Base-by-base conservation (phyloP, 2,329 filamentous ascomycete genomes). In the Ascochyta rabiei region DNA sequence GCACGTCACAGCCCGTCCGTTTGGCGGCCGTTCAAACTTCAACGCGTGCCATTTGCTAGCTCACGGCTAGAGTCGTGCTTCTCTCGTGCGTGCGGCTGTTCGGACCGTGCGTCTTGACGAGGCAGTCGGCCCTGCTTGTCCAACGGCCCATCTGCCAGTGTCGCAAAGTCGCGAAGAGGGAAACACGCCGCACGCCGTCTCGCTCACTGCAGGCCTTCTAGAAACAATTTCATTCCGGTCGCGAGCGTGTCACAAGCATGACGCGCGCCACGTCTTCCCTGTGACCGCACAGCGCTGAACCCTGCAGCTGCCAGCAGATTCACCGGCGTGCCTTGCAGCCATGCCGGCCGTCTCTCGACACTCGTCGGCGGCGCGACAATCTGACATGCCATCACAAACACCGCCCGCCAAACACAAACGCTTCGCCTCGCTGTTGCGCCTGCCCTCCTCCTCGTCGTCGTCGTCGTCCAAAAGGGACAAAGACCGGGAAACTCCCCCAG, bases 361-460 rank as follows among this genome's bases (percentile, higher is more conserved):
- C 40, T 30, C 48, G 48, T 39, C 53, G 15, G 42, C 35, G 39
- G 39, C 53, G 48, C 53, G 53, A 16, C 53, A 38, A n/a, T 3
- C 43, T 48, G 53, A 51, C 37, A 50, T 55, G 45, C 59, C 57
- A 48, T 43, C 61, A 35, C 57, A 55, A 48, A 44, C 61, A 40
- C 46, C 60, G 28, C 57, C 62, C 48, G 54, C 63, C 47, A 67
- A 59, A 58, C 68, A 66, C 57, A 62, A 68, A 46, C 66, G 65
- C 59, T 69, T 59, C 54, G 52, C 52, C 28, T 55, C 52, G 13
- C 63, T 74, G 19, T 41, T 71, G 64, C 71, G 71, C 60, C 63
- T 74, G 53, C 71, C 71, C 18, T 72, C 28, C 6, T 23, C n/a
- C 8, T 28, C 26, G 26, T 28, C 26, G 26, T 28, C 71, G 4